These are phyloP conservation scores for Rhizophora apiculata DNA, from an alignment of 345 rosid species.

Conservation along the genomic window DNA sequence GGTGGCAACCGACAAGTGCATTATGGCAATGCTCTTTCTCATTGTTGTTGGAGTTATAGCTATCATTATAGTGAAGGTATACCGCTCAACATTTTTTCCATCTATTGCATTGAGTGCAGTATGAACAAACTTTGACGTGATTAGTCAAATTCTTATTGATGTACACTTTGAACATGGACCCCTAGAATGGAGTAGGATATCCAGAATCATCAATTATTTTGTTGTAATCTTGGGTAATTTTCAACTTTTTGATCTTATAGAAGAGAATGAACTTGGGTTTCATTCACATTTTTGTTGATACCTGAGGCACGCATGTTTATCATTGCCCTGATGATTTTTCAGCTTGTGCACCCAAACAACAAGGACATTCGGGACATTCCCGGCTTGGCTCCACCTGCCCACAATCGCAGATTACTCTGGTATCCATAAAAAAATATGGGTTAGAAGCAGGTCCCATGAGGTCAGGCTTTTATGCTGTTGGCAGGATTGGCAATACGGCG, in stretches of 20 bases:
- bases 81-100: too few species aligned
- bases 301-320: constrained; percentile 1
- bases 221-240: too few species aligned
- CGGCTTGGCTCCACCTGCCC: constrained; percentile 91
- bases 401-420: constrained; percentile 74
- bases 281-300: not conserved
- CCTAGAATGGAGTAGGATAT: too few species aligned
- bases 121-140: too few species aligned
- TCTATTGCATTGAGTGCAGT: too few species aligned
- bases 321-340: constrained; percentile 10
- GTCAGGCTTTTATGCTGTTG: not conserved
- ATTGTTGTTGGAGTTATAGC: constrained; percentile 81
- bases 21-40: constrained; percentile 75
- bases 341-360: constrained; percentile 89
- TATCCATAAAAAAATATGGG: constrained; percentile 19
- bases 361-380: constrained; percentile 86
- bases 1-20: constrained; percentile 96
- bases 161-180: too few species aligned
- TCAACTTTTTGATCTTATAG: too few species aligned
- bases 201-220: too few species aligned
- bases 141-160: too few species aligned
- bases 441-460: not conserved
- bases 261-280: too few species aligned
- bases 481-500: not conserved
- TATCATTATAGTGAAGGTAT: constrained; percentile 89